A percentile compares a stretch with the other conserved stretches of the same genome.
phyloP scores from a whole-genome alignment of 495 filamentous ascomycete species.

The Aspergillus kassunensis region DNA sequence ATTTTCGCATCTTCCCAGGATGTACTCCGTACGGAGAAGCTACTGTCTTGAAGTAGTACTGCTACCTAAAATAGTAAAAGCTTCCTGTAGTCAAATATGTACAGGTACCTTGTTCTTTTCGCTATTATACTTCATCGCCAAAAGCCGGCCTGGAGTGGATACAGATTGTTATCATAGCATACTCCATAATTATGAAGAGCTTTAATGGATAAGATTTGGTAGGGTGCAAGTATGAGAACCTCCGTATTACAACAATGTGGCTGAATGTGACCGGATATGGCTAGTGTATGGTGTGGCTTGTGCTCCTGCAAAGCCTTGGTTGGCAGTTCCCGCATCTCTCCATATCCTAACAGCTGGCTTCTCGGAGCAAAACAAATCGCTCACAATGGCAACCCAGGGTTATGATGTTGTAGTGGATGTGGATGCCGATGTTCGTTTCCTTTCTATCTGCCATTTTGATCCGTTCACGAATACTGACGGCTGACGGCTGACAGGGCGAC shows the following conservation, averaged over 20 bases:
- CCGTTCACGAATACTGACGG: not conserved
- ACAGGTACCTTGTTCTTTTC: too few relatives aligned
- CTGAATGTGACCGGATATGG: slow-evolving; percentile 5
- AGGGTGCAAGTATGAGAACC: not conserved
- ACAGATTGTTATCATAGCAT: too few relatives aligned
- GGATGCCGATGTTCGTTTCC: slow-evolving; percentile 70
- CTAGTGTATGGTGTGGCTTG: slow-evolving; percentile 20
- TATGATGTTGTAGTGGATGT: slow-evolving; percentile 98
- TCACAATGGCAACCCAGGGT: slow-evolving; percentile 72
- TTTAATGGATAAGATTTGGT: too few relatives aligned
- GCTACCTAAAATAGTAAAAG: too few relatives aligned
- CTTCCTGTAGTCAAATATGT: too few relatives aligned
- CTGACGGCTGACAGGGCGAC: slow-evolving; percentile 66
- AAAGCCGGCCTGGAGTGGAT: too few relatives aligned
- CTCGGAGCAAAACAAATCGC: slow-evolving; percentile 17
- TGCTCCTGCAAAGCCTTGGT: slow-evolving; percentile 13
- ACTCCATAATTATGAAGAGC: too few relatives aligned
- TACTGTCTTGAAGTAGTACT: too few relatives aligned
- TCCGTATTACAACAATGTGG: too few relatives aligned
- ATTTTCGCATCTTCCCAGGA: too few relatives aligned
- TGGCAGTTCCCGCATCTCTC: slow-evolving; percentile 15
- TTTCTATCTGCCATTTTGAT: not conserved
- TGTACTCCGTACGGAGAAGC: too few relatives aligned
- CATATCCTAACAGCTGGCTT: slow-evolving; percentile 12
- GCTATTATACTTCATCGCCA: too few relatives aligned